phyloP scores from a whole-genome alignment of 129 eudicot species.

The Dittrichia graveolens region DNA sequence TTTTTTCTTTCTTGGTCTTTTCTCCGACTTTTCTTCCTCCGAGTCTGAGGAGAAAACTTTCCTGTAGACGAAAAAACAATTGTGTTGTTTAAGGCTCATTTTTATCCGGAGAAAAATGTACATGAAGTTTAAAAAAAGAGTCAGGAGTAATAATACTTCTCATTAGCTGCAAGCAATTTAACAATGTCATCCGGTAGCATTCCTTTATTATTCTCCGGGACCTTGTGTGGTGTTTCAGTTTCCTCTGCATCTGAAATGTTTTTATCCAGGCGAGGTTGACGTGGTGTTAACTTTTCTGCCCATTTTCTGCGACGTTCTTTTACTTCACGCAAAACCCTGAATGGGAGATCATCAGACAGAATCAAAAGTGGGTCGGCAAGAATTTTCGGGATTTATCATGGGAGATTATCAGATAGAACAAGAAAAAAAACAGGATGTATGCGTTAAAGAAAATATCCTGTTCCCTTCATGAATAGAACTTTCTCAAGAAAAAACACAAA shows the following conservation, averaged over 20 bases:
- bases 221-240: slow-evolving; percentile 34
- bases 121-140: not conserved
- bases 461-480: no score
- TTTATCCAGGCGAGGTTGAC: slow-evolving; percentile 42
- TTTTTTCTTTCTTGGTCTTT: slow-evolving; percentile 68
- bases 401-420: no score
- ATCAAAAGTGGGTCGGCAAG: no score
- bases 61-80: slow-evolving; percentile 46
- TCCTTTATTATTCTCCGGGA: slow-evolving; percentile 40
- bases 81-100: not conserved
- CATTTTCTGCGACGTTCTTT: slow-evolving; percentile 85
- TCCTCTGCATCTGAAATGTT: slow-evolving; percentile 42
- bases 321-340: slow-evolving; percentile 73
- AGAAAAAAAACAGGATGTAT: no score
- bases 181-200: slow-evolving; percentile 95
- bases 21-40: slow-evolving; percentile 63
- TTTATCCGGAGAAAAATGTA: not conserved
- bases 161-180: slow-evolving; percentile 69
- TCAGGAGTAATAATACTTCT: slow-evolving; percentile 43
- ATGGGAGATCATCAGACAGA: not conserved
- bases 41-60: slow-evolving; percentile 80
- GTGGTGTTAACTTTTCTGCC: slow-evolving; percentile 77
- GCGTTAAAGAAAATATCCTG: no score
- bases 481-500: no score
- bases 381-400: no score